These are phyloP conservation scores for Solanum tarijense DNA, from an alignment of 257 asterid genomes.

Conservation along the genomic window DNA sequence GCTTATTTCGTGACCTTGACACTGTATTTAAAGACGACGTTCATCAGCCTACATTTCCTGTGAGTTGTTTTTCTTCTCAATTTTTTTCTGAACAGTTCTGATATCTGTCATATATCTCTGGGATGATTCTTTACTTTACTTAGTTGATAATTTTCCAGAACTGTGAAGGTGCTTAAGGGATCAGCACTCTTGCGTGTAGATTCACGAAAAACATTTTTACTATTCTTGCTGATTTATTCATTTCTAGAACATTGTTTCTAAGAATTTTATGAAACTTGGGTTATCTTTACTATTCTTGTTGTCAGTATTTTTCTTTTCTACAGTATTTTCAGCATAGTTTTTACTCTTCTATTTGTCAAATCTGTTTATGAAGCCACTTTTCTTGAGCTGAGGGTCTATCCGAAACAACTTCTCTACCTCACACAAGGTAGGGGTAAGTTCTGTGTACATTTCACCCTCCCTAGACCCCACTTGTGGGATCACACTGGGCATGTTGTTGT, in stretches of 20 bases:
- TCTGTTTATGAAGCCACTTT: neutral
- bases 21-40: slow-evolving; percentile 57
- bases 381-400: neutral
- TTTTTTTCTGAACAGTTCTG: neutral
- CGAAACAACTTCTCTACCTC: neutral
- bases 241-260: neutral
- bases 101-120: neutral
- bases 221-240: neutral
- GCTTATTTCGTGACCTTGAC: slow-evolving; percentile 57
- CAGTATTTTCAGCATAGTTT: neutral
- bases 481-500: neutral
- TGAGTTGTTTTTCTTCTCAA: slow-evolving; percentile 18
- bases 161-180: neutral
- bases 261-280: neutral
- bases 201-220: neutral
- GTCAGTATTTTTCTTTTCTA: neutral
- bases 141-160: neutral
- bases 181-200: neutral
- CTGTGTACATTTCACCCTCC: neutral
- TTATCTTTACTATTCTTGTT: neutral
- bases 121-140: neutral
- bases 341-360: neutral
- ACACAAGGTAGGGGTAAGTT: neutral
- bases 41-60: slow-evolving; percentile 88
- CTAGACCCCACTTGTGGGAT: neutral